Evolutionary conservation across 345 rosid species (phyloP), one percentile per base, ranked within the genome.

Genomic region (Turritis glabra): DNA sequence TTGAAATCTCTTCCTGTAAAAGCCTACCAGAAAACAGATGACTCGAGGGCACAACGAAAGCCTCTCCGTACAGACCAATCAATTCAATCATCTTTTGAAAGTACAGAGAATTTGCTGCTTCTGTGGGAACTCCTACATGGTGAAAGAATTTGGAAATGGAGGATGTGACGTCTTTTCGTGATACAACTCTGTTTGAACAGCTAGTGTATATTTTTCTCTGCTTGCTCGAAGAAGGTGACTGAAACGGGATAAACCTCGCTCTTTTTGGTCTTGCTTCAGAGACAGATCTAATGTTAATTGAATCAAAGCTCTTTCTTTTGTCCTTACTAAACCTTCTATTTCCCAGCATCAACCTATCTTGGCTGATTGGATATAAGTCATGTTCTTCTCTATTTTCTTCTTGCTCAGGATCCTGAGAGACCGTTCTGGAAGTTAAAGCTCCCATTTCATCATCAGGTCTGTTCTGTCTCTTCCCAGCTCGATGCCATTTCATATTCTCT

Each of bases 401-500:
- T 80, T 79, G 89, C 75, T 79, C 86, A 25, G 81, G 87, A 53
- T 86, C 83, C 75, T 85, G 89, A 30, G 87, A 84, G 13, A 59
- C 79, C 58, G 75, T 71, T 79, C 67, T 76, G 74, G 84, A 74
- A 44, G 64, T 78, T 52, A 86, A 82, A 53, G 81, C 72, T 54
- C 79, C 83, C 61, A 63, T 14, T 56, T 81, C 83, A 15, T 76
- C 83, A 46, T 84, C 93, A 72, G 85, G 84, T 73, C 83, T 81
- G 67, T 79, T 80, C 58, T 82, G 85, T 72, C 89, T 82, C 79
- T 83, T 86, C 44, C 89, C 90, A 60, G 89, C 81, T 27, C 90
- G 88, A 74, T 88, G 93, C 93, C 93, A 89, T 62, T 85, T 89
- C 89, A 89, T 85, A 58, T 89, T 89, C 80, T 89, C 93, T 80